These are phyloP conservation scores for Tetraselmis chui DNA, from an alignment of 139 green algal species.

Conservation along the genomic window DNA sequence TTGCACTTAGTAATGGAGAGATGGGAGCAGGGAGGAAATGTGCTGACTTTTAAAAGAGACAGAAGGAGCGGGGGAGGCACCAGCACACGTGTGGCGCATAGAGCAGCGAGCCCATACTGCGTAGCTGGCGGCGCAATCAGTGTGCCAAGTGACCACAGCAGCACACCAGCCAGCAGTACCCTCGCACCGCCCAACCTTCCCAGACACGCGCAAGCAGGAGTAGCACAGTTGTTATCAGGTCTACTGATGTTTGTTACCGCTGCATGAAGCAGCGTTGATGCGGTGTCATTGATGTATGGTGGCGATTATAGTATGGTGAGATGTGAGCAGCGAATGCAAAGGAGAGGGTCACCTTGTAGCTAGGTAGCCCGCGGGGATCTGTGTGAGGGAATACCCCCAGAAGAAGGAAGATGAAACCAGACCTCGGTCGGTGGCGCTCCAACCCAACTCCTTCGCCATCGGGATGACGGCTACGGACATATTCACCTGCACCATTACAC, in stretches of 20 bases:
- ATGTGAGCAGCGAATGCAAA: neutral
- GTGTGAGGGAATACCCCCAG: conserved; percentile 91
- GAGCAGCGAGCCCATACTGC: conserved; percentile 56
- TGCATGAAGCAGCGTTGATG: neutral
- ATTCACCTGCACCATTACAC: conserved; percentile 93
- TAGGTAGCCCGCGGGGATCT: conserved; percentile 88
- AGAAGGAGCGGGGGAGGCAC: conserved; percentile 27
- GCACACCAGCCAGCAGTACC: conserved; percentile 80
- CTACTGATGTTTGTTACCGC: neutral
- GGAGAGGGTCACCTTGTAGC: conserved; percentile 53
- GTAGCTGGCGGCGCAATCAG: conserved; percentile 74
- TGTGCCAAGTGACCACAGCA: conserved; percentile 87
- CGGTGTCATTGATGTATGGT: neutral
- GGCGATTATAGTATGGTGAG: too few relatives aligned
- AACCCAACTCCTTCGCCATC: conserved; percentile 92
- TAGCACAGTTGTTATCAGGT: neutral
- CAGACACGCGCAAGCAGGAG: neutral
- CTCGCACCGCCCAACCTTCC: conserved; percentile 67
- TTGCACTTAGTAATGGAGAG: too few relatives aligned
- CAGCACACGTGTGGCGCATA: conserved; percentile 79
- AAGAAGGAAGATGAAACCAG: conserved; percentile 95
- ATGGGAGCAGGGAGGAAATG: too few relatives aligned
- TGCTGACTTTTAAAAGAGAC: conserved; percentile 2
- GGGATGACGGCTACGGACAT: conserved; percentile 98
- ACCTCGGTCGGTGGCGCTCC: conserved; percentile 75